Evolutionary conservation across 2,329 filamentous ascomycete species (phyloP).

Genomic region (Neurospora crassa): DNA sequence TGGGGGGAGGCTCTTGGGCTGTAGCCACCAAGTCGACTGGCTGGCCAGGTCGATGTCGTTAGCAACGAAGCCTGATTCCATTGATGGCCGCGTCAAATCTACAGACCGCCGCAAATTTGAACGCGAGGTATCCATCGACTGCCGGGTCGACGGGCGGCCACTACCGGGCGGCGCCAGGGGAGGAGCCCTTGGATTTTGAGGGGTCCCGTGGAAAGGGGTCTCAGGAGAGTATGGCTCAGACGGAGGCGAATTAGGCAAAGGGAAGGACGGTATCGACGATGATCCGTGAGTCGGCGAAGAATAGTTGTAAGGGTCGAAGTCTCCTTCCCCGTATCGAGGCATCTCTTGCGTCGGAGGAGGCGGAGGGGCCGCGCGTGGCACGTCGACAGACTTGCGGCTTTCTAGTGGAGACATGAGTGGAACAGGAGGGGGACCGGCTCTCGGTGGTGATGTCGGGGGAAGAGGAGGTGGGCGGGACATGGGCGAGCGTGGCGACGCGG

Average conservation of each 20-base stretch:
- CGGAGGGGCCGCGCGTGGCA: conserved; percentile 60
- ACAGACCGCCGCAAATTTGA: conserved; percentile 48
- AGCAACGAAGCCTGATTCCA: conserved; percentile 77
- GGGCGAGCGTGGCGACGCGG: conserved; percentile 50
- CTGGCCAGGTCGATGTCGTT: conserved; percentile 73
- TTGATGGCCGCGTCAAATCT: conserved; percentile 64
- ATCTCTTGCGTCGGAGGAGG: conserved; percentile 46
- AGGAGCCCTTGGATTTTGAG: conserved; percentile 36
- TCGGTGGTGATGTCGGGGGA: conserved; percentile 38
- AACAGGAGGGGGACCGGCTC: conserved; percentile 51
- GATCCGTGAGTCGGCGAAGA: conserved; percentile 24
- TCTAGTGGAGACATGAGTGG: conserved; percentile 43
- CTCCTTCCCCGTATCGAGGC: conserved; percentile 41
- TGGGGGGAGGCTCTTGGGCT: conserved; percentile 69
- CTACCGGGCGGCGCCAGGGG: conserved; percentile 27
- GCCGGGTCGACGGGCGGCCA: conserved; percentile 34
- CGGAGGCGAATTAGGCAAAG: conserved; percentile 22
- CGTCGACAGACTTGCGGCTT: conserved; percentile 57
- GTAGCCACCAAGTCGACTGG: conserved; percentile 77
- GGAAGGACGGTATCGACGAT: conserved; percentile 22
- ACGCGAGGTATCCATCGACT: conserved; percentile 57
- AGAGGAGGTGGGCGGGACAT: conserved; percentile 32
- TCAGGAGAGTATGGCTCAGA: conserved; percentile 40
- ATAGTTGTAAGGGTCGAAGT: conserved; percentile 61
- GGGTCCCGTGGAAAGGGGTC: conserved; percentile 30